Evolutionary conservation across 2,329 filamentous ascomycete genomes (phyloP), one percentile per base, ranked within the genome.

Genomic region (Exophiala mesophila): DNA sequence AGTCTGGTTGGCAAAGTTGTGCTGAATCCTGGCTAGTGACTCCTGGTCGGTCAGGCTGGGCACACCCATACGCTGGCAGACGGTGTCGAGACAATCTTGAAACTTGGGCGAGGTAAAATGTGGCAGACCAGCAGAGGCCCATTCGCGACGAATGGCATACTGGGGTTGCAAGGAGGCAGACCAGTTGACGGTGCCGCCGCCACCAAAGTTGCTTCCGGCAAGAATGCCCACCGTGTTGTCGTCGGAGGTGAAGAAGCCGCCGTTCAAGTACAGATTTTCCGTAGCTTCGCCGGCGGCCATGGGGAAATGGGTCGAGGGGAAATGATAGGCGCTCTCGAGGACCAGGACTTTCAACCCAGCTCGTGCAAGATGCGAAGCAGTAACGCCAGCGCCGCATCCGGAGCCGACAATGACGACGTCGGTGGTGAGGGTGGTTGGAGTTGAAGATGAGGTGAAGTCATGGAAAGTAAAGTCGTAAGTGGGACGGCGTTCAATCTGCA

Each of bases 161-260:
- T 90, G 86, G 0, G 86, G 84, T 53, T 82, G 77, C 12, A 82
- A 59, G 3, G 72, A 74, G 4, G 78, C 77, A 17, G 71, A 84
- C 88, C 88, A 96, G 63, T 96, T 96, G 55, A 95, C 66, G 0
- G 86, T 88, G 4, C 88, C 88, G 41, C 89, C 89, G 30, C 89
- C 89, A 20, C 89, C 89, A 78, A 84, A 94, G 21, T 77, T 77
- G 42, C 78, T 76, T 2, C 85, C 89, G 0, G 83, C 77, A 2
- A 85, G 61, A 9, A 90, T 63, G 12, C 67, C 74, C 21, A 82
- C 68, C 4, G 75, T 73, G 8, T 69, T 68, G 56, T 84, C 75
- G 47, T 83, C 70, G 48, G 71, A 69, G 53, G 72, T 56, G 4
- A 74, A 55, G 13, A 77, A 62, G 5, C 83, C 84, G 16, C 76